Evolutionary conservation across 2,329 filamentous ascomycete species (phyloP).

Genomic region (Arthrobotrys musiformis): DNA sequence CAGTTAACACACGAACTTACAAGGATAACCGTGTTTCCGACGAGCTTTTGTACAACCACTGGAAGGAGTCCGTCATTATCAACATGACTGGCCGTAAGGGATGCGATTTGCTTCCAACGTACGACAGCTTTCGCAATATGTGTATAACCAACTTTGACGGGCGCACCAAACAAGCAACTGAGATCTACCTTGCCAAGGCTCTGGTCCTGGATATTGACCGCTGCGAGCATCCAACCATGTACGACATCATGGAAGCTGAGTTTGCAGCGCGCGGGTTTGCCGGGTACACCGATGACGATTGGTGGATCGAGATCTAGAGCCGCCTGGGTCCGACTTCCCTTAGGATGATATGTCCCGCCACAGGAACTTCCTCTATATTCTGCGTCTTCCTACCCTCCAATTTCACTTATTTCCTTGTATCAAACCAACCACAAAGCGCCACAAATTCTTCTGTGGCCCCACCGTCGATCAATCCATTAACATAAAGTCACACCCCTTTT

Average conservation of each 20-base stretch:
- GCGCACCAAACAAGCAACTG: not conserved
- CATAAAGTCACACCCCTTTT: not conserved
- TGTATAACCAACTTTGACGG: not conserved
- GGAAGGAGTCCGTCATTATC: conserved; percentile 30
- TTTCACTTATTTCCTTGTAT: not conserved
- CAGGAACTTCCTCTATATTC: not conserved
- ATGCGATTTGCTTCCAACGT: conserved; percentile 1
- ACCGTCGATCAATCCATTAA: not conserved
- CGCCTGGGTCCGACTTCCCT: not conserved
- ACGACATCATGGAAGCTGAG: conserved; percentile 17
- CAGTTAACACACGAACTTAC: not conserved
- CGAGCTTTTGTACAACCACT: conserved; percentile 28
- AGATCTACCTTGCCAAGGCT: conserved; percentile 23
- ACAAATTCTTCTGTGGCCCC: not conserved
- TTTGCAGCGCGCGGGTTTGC: not conserved
- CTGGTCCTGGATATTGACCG: conserved; percentile 10
- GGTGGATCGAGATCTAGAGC: not conserved
- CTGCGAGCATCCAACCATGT: not conserved
- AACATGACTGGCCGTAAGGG: conserved; percentile 22
- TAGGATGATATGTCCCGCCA: not conserved
- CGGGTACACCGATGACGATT: conserved; percentile 1
- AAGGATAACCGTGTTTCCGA: conserved; percentile 23
- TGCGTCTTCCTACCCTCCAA: not conserved
- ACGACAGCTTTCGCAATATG: not conserved
- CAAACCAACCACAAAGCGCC: not conserved